Base-by-base conservation (phyloP, 495 filamentous ascomycete species). In the Cercophora samala region DNA sequence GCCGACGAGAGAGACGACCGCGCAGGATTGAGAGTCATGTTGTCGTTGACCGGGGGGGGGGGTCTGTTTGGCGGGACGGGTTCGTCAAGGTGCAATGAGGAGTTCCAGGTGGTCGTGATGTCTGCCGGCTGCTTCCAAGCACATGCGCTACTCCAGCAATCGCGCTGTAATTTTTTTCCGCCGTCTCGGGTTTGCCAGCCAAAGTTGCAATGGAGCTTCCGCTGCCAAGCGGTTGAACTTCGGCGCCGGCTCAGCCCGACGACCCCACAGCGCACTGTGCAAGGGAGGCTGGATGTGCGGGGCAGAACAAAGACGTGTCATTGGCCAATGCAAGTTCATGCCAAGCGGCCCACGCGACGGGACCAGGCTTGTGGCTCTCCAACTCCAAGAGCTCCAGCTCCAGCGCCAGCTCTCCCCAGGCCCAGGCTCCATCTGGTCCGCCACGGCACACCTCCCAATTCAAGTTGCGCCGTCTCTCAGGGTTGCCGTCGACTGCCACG, bases 1-100 rank as follows among this genome's bases (percentile, higher is more conserved):
- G 64, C 37, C 37, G 69, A 54, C 19, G 73, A 68, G n/a, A 76
- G 22, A n/a, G 65, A 69, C 6, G 71, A 66, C 13, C 74, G 67
- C 13, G 73, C 71, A 22, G 76, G 66, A 42, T 68, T 73, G 63
- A 73, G 70, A 52, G 76, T 70, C 76, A 78, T 78, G 63, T 62
- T 21, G 60, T 42, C 18, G 63, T 18, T 15, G 24, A 8, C 22
- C 62, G 53, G 0, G 19, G 19, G 0, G 19, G 19, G 15, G 59
- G 8, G 11, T 15, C 3, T 17, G 29, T 32, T 9, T 9, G 37
- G 37, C 8, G 37, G 15, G 37, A 46, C 37, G 5, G 37, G 15
- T 46, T 46, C 37, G 37, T 46, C 37, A 46, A 17, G 37, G 8
- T 46, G 37, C 37, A 29, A 29, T 29, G 26, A 9, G 5, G 6